Base-by-base conservation (phyloP, 352 stramenopile species). In the Globisporangium perplexum region DNA sequence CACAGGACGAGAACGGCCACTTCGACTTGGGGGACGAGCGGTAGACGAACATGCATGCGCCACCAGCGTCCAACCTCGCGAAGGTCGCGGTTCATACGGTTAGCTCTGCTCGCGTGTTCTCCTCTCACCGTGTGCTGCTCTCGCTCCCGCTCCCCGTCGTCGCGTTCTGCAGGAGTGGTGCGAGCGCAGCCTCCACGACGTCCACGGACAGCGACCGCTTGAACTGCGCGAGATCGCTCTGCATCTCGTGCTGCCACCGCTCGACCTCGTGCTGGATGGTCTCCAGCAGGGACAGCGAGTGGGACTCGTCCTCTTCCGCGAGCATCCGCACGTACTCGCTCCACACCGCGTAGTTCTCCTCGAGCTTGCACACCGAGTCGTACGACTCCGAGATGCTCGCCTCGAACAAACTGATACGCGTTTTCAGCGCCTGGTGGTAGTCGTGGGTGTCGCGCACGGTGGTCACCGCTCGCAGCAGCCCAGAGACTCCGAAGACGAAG, bases 241-340 rank as follows among this genome's bases (percentile, higher is more conserved):
- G 81, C 77, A 91, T 86, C 28, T 88, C 81, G 12, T 68, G 55
- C 52, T 89, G 76, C 81, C 81, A 91, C 48, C 77, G 74, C 47
- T 85, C 71, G 41, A 89, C 81, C 56, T 91, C 72, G 10, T 60
- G 22, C 59, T 91, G 81, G 45, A 91, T 75, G 6, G 63, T 64
- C 65, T 89, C 71, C 23, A 91, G 61, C 39, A 87, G 74, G n/a
- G 60, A 59, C 36, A 83, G 41, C 15, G 81, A 72, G 49, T 86
- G 75, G 10, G 56, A 59, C 61, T 89, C 77, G 50, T 91, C 81
- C 52, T 91, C 74, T 57, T 89, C 69, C 0, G 77, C 72, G 39
- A 91, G 65, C 20, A 75, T 67, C 30, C 74, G 73, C 36, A 91
- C 74, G 43, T 89, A 87, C 5, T 91, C 81, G 48, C 71, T 87